Base-by-base conservation (phyloP, 441 rosid species). In the Daphne laureola region DNA sequence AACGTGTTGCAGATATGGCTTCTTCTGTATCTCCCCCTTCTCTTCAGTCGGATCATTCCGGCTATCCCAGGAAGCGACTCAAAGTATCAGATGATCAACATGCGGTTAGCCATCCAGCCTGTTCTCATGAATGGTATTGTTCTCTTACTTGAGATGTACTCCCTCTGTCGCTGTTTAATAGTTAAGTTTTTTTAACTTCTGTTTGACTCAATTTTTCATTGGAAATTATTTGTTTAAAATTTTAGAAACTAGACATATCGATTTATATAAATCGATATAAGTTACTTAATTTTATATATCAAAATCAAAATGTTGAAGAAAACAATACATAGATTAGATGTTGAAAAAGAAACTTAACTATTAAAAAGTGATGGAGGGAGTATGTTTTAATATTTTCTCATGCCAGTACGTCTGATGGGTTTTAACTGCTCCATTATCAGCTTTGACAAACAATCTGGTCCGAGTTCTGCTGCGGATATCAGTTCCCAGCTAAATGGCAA, bases 401-500 rank as follows among this genome's bases (percentile, higher is more conserved):
- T 56, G 51, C 58, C 4, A 43, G 12, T 61, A 43, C 67, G 27
- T 5, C 15, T 61, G 68, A 85, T 82, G 71, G 61, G 70, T 53
- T 58, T 42, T 54, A 69, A 65, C 51, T 17, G 59, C 0, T 61
- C 79, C 48, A 58, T 65, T 60, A 58, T 63, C 48, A 57, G 67
- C 68, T 63, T 61, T 25, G 84, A 77, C 48, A 79, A 78, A 62
- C 70, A 50, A 9, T 53, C 66, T 43, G 66, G 77, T 59, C 49
- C 70, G 23, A 67, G 67, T 61, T 62, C 78, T 43, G 61, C 67
- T 18, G 65, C 70, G 40, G 85, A 79, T 66, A 69, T 67, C 67
- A 76, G 79, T 60, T 86, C 80, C 63, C 84, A 76, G 53, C 80
- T 78, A 18, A 92, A 78, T 72, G 95, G 92, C 36, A 77, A 73